Base-by-base conservation (phyloP, 108 stramenopile genomes). In the Nannochloropsis gaditana region DNA sequence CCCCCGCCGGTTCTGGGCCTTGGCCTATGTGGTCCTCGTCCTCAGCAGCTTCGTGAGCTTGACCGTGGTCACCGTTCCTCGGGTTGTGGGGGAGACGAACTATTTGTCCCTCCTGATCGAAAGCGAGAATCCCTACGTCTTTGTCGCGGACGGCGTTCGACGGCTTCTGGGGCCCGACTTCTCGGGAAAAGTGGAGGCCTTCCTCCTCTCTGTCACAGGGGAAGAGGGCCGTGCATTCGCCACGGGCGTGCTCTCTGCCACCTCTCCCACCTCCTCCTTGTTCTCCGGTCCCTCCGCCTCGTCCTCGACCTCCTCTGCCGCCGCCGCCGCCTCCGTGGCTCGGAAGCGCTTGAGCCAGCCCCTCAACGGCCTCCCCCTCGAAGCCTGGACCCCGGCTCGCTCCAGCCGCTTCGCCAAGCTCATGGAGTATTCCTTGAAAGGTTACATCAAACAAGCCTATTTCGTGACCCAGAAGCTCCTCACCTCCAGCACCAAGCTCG, bases 181-280 rank as follows among this genome's bases (percentile, higher is more conserved):
- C 15, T 45, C 83, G 80, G 42, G 79, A 3, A 73, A 83, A 41
- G 79, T 87, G 87, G 87, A 87, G 83, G 83, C 87, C 19, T 87
- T 87, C 17, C 44, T 87, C 45, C 87, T 87, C 43, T 87, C 87
- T 17, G 79, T 87, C 8, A 87, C 87, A 19, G 87, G 87, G 43
- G 87, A 87, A 42, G 45, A 84, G 41, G 87, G 87, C 41, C 73
- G 87, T 41, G 83, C 47, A 44, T 87, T 87, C 44, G 87, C 87
- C 2, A 83, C 83, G 82, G 82, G 79, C 45, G 86, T 43, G 2
- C 8, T 84, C 17, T 84, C 45, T 42, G 31, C 45, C 21, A 21
- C 45, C 73, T 45, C 45, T 45, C 21, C 44, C 5, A n/a, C 59
- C n/a, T 73, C 59, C 2, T 2, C 19, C n/a, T 15, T n/a, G 15